Evolutionary conservation across 106 monocot genomes (phyloP).

Genomic region (Narthecium ossifragum): DNA sequence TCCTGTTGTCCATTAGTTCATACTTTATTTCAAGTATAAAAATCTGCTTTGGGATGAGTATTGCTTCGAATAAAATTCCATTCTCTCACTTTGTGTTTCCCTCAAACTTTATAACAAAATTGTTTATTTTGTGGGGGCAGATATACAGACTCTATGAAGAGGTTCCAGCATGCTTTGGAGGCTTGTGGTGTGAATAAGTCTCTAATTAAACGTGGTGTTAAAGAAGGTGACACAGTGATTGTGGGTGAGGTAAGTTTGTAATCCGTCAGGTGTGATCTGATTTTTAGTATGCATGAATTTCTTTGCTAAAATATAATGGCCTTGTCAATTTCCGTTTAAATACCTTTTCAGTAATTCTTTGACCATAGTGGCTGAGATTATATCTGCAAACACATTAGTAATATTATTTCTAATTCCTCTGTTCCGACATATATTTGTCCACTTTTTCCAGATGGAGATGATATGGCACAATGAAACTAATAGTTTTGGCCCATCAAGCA

Average conservation of each 20-base stretch:
- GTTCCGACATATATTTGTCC: background rate
- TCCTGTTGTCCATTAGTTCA: too few relatives aligned
- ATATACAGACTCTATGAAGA: conserved; percentile 83
- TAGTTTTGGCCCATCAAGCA: conserved; percentile 18
- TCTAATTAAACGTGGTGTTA: conserved; percentile 74
- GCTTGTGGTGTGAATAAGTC: conserved; percentile 97
- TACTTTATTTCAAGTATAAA: background rate
- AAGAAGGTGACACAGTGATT: conserved; percentile 95
- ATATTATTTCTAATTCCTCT: too few relatives aligned
- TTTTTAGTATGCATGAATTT: too few relatives aligned
- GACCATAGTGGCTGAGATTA: too few relatives aligned
- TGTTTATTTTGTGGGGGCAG: conserved; percentile 19
- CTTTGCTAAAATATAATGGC: too few relatives aligned
- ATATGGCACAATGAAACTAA: conserved; percentile 66
- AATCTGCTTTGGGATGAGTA: background rate
- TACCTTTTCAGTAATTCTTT: too few relatives aligned
- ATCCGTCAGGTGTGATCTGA: too few relatives aligned
- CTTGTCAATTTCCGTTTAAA: too few relatives aligned
- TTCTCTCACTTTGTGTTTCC: background rate
- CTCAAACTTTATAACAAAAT: background rate
- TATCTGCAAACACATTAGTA: too few relatives aligned
- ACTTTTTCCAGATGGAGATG: conserved; percentile 79
- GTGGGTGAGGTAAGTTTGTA: conserved; percentile 98
- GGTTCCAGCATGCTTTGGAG: conserved; percentile 94
- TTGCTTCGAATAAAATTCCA: too few relatives aligned